Evolutionary conservation across 2,329 filamentous ascomycete genomes (phyloP), one percentile per base, ranked within the genome.

Genomic region (Chalaropsis ovoidea): DNA sequence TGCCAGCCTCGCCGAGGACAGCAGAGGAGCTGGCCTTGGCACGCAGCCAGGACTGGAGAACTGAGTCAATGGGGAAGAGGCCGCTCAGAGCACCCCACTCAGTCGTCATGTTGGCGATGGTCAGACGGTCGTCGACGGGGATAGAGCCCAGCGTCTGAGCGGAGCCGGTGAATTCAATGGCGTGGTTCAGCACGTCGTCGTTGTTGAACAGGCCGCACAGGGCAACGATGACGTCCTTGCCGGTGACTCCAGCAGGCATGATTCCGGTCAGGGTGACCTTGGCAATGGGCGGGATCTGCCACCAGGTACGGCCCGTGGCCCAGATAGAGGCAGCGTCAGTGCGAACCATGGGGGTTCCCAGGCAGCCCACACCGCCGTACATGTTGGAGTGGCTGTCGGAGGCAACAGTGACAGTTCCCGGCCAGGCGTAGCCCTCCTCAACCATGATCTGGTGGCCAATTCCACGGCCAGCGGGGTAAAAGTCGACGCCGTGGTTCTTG

Each of bases 361-460:
- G 76, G 70, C 82, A 87, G 1, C 85, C 86, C 6, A 96, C 79
- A 43, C 87, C 90, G 49, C 90, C 90, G 71, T 96, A 96, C 80
- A 87, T 87, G 74, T 91, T 94, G 41, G 80, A 84, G 74, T 96
- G 91, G 56, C 79, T 83, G 74, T 92, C 88, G 0, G 83, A 88
- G 0, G 89, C 93, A 0, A 96, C 91, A 0, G 82, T 83, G 62
- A 96, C 75, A 0, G 89, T 95, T 1, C 89, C 88, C 0, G 93
- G 93, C 90, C 90, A 97, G 1, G 77, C 71, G 79, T 87, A 79
- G 80, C 90, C 87, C 74, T 90, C 90, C 74, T 95, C 90, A 0
- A 95, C 83, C 88, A 94, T 91, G 70, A 93, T 86, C 74, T 96
- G 93, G 74, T 96, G 93, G 0, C 91, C 92, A 71, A 96, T 96